Base-by-base conservation (phyloP, 2,329 filamentous ascomycete genomes). In the Macroventuria anomochaeta region DNA sequence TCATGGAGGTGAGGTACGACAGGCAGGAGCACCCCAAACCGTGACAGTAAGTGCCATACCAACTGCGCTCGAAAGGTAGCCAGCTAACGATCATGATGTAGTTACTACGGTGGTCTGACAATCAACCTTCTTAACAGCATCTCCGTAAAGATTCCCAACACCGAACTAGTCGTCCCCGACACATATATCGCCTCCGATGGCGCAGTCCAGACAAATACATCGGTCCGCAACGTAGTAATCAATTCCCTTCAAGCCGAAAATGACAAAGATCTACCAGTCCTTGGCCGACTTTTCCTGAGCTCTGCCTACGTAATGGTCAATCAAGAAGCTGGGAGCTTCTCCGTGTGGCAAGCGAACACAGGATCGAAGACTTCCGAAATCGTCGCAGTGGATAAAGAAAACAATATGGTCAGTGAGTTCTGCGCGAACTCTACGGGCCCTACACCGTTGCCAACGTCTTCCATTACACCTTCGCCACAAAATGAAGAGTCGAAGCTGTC, bases 251-350 rank as follows among this genome's bases (percentile, higher is more conserved):
- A 59, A 46, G 31, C 28, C 29, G 33, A 41, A 7, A 61, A 63
- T 28, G 32, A 13, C 15, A 47, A 61, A 37, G 59, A 62, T 42
- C 37, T 64, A 20, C 62, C 57, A 31, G 29, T 57, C 18, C 53
- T 64, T 44, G 60, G 58, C 26, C 53, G 62, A 42, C 46, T 59
- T 5, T 58, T 64, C 39, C 49, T 64, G 37, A 59, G 55, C 34
- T 59, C 57, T 20, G 58, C 56, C 26, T 61, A 61, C 25, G 7
- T 64, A n/a, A 57, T 60, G 39, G 58, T 61, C 34, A 63, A 64
- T 43, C 60, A 61, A 44, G 60, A 63, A 31, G 53, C 58, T 8
- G 50, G 37, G 13, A 49, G 18, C 15, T 61, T 57, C 49, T 53
- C 61, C 11, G 15, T 63, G 3, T 60, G 58, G 57, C 47, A 59